These are phyloP conservation scores for Peronospora tabacina DNA, from an alignment of 352 stramenopile species.

Conservation along the genomic window DNA sequence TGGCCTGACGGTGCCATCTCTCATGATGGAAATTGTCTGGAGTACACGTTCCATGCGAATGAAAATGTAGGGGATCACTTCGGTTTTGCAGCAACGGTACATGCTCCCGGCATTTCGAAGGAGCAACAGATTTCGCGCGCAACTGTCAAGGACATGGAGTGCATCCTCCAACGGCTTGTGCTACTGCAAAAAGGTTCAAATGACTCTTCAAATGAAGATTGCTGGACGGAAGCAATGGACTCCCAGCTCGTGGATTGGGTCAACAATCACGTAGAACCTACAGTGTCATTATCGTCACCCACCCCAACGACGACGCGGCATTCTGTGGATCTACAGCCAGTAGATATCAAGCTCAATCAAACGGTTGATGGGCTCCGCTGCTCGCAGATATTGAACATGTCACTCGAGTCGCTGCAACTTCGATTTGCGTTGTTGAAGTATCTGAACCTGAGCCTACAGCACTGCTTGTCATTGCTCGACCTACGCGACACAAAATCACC, in stretches of 20 bases:
- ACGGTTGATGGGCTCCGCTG: constrained; percentile 69
- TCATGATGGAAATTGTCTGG: constrained; percentile 48
- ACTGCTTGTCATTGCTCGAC: constrained; percentile 66
- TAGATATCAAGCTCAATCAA: constrained; percentile 61
- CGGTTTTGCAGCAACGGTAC: constrained; percentile 52
- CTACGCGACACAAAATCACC: constrained; percentile 57
- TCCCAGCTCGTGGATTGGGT: constrained; percentile 83
- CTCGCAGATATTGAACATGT: constrained; percentile 49
- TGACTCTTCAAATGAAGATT: not conserved
- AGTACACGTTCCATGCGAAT: constrained; percentile 50
- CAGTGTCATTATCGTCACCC: constrained; percentile 17
- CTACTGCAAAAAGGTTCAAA: constrained; percentile 4
- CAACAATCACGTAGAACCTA: constrained; percentile 64
- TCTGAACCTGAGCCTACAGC: constrained; percentile 63
- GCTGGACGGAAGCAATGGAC: constrained; percentile 71
- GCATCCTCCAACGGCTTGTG: constrained; percentile 27
- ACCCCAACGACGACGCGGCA: constrained; percentile 18
- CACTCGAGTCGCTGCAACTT: constrained; percentile 53
- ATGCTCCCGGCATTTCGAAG: constrained; percentile 43
- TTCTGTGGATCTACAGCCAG: constrained; percentile 59
- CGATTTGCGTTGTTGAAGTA: constrained; percentile 80
- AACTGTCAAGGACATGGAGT: constrained; percentile 33
- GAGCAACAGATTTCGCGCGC: constrained; percentile 59
- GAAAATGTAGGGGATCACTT: constrained; percentile 54
- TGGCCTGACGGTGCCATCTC: constrained; percentile 52